Base-by-base conservation (phyloP, 2,329 filamentous ascomycete genomes). In the Westerdykella sp. region DNA sequence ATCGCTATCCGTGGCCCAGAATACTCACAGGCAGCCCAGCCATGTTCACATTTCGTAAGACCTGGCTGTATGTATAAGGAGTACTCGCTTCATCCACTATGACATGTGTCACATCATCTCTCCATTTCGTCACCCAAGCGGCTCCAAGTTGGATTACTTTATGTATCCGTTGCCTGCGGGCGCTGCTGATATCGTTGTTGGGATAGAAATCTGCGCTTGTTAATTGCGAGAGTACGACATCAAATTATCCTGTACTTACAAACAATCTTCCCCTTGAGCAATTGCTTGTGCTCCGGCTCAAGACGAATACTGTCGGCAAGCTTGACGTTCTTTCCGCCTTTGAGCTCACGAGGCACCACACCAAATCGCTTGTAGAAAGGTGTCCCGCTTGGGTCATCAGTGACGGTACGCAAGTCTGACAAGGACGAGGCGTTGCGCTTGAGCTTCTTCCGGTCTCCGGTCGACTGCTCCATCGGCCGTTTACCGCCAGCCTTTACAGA, bases 101-200 rank as follows among this genome's bases (percentile, higher is more conserved):
- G 39, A 95, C 70, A 67, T 95, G 87, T 1, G 85, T 94, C 13
- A 93, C 78, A 16, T 59, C 66, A 0, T 63, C 55, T 23, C 65
- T 64, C 59, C 83, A 78, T 1, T 73, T 67, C 40, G 74, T 75
- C 22, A 80, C 77, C 82, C 89, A 93, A 1, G 63, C 69, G 1
- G 84, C 91, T 35, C 91, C 91, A 11, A 65, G 48, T 40, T 64
- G 52, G 30, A 80, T 76, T 0, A 85, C 83, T 62, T 84, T 89
- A 23, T 76, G 76, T 41, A 96, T 95, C 4, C 86, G 81, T 45
- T 82, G 66, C 42, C 78, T 79, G 32, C 90, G 78, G 6, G 78
- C 73, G 10, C 78, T 76, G 25, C 83, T 79, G 37, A 85, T 76
- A 49, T 91, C 84, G 50, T 88, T 80, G 51, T 93, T 85, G 0